Base-by-base conservation (phyloP, 139 green algal species). In the Chlorella sp. region DNA sequence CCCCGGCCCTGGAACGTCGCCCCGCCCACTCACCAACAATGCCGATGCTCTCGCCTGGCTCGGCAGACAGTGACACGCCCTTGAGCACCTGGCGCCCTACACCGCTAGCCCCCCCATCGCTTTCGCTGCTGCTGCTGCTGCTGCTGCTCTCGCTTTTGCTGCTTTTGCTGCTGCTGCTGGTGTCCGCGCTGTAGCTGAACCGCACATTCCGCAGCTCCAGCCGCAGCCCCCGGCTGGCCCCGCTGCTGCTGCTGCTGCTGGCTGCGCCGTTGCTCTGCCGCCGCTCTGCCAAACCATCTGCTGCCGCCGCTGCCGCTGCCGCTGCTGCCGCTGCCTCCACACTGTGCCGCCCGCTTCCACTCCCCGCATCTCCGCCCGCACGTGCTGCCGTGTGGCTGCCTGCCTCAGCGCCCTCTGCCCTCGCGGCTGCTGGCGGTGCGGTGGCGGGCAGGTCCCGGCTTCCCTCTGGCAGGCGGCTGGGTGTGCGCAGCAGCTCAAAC, bases 401-500 rank as follows among this genome's bases (percentile, higher is more conserved):
- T 76, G 26, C 73, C 48, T 40, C 34, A 32, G 36, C 84, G 21
- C 53, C 81, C 40, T 40, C 1, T n/a, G 2, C 4, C 22, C 40
- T 0, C 28, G 73, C 86, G 30, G 24, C 75, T 85, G 75, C 57
- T 9, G 15, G 0, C 1, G 36, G 71, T 7, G 34, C 86, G 30
- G 32, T 53, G 30, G 39, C 53, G 11, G 86, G 90, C 77, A 96
- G 90, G 0, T 86, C 28, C 24, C 64, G 34, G 34, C n/a, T 86
- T 37, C 96, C 97, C 66, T 97, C 96, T 73, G 84, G 75, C 26
- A 98, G 90, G 24, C 81, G 88, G 32, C 91, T 92, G 0, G 93
- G 76, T 0, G 95, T 98, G 39, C 85, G 87, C 37, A 99, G 94
- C 87, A 99, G 96, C 5, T 93, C 79, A 79, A 99, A 97, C 90